Evolutionary conservation across 2,329 filamentous ascomycete genomes (phyloP).

Genomic region (Clarireedia sp.): DNA sequence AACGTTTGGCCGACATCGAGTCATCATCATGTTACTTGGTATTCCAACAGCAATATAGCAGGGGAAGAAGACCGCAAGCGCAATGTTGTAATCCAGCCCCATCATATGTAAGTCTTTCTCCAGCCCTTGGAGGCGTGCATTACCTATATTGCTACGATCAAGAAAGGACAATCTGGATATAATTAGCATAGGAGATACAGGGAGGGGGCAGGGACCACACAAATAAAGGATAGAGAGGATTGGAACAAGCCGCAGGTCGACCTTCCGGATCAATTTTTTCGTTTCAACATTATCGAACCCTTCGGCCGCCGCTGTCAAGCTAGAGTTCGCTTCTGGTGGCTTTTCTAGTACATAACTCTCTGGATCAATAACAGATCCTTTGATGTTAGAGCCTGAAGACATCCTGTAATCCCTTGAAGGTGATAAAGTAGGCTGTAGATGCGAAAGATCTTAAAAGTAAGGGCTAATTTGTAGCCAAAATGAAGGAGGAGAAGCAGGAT

Average conservation of each 20-base stretch:
- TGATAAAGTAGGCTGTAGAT: no score
- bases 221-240: constrained; percentile 46
- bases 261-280: constrained; percentile 21
- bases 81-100: constrained; percentile 28
- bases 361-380: neutral
- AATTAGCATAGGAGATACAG: neutral
- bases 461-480: no score
- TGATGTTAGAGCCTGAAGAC: no score
- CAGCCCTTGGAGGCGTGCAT: constrained; percentile 26
- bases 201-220: constrained; percentile 26
- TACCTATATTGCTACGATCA: constrained; percentile 28
- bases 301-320: neutral
- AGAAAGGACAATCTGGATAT: constrained; percentile 22
- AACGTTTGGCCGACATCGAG: constrained; percentile 38
- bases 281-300: constrained; percentile 16
- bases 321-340: neutral
- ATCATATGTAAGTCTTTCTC: constrained; percentile 28
- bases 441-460: no score
- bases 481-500: no score
- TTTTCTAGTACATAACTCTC: neutral
- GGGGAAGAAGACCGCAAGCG: constrained; percentile 28
- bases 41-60: constrained; percentile 27
- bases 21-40: constrained; percentile 34
- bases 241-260: constrained; percentile 24
- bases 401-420: no score